phyloP scores from a whole-genome alignment of 2,329 filamentous ascomycete genomes.

The Pestalotiopsis sp. region DNA sequence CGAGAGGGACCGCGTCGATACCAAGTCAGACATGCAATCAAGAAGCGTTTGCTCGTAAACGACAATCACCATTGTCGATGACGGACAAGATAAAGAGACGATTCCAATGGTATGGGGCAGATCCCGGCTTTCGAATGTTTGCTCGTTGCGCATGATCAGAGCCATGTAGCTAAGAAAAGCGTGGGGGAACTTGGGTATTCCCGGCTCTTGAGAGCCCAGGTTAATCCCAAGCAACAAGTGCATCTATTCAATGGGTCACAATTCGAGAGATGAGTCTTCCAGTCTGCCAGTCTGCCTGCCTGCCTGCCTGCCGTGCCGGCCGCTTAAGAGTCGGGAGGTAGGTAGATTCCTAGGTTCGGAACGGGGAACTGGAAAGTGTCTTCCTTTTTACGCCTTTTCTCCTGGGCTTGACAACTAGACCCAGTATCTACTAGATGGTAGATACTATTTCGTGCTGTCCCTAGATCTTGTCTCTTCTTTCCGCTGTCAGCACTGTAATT shows the following conservation, averaged over 20 bases:
- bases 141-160: neutral
- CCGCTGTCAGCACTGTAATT: neutral
- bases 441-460: neutral
- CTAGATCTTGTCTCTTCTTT: neutral
- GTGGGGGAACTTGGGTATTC: neutral
- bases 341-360: neutral
- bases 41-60: neutral
- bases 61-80: neutral
- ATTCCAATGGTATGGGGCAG: neutral
- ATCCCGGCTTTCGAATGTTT: neutral
- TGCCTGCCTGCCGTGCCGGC: neutral
- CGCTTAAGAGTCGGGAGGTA: neutral
- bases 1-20: neutral
- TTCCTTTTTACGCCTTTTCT: neutral
- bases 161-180: neutral
- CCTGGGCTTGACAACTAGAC: neutral
- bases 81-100: neutral
- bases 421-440: neutral
- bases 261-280: no score
- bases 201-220: neutral
- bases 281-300: neutral
- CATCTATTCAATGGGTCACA: no score
- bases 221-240: no score
- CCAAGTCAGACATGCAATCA: neutral
- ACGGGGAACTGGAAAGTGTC: neutral